phyloP scores from a whole-genome alignment of 2,329 filamentous ascomycete species.

The Microthyrium microscopicum region DNA sequence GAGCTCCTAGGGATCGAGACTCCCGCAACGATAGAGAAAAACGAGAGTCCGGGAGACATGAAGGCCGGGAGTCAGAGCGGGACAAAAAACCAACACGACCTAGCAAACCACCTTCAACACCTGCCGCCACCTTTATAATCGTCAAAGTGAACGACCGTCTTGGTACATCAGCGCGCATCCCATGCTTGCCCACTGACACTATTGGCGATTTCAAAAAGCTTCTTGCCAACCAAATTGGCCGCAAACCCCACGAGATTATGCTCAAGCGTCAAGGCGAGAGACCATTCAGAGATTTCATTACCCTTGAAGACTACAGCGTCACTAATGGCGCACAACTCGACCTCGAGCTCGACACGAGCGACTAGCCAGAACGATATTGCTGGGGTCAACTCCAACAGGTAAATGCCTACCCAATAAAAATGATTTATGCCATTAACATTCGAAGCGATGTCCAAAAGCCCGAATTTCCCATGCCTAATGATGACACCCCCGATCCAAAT shows the following conservation, averaged over 20 bases:
- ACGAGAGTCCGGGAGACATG: slow-evolving; percentile 9
- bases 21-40: slow-evolving; percentile 2
- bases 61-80: slow-evolving; percentile 10
- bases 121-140: slow-evolving; percentile 58
- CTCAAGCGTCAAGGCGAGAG: slow-evolving; percentile 81
- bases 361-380: neutral
- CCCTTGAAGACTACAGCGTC: slow-evolving; percentile 82
- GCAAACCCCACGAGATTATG: slow-evolving; percentile 80
- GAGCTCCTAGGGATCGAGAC: slow-evolving; percentile 6
- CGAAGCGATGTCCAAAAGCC: too few relatives aligned
- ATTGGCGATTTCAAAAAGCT: slow-evolving; percentile 59
- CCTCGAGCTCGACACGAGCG: slow-evolving; percentile 14
- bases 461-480: too few relatives aligned
- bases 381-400: neutral
- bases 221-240: slow-evolving; percentile 76
- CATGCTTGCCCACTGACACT: slow-evolving; percentile 69
- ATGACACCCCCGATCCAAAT: too few relatives aligned
- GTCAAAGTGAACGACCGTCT: slow-evolving; percentile 91
- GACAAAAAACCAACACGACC: slow-evolving; percentile 9
- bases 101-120: slow-evolving; percentile 15
- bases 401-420: too few relatives aligned
- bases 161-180: slow-evolving; percentile 87
- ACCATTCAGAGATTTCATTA: slow-evolving; percentile 84
- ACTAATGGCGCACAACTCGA: slow-evolving; percentile 62
- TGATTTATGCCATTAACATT: too few relatives aligned